These are phyloP conservation scores for Prototheca wickerhamii DNA, from an alignment of 163 green algal species.

Conservation along the genomic window DNA sequence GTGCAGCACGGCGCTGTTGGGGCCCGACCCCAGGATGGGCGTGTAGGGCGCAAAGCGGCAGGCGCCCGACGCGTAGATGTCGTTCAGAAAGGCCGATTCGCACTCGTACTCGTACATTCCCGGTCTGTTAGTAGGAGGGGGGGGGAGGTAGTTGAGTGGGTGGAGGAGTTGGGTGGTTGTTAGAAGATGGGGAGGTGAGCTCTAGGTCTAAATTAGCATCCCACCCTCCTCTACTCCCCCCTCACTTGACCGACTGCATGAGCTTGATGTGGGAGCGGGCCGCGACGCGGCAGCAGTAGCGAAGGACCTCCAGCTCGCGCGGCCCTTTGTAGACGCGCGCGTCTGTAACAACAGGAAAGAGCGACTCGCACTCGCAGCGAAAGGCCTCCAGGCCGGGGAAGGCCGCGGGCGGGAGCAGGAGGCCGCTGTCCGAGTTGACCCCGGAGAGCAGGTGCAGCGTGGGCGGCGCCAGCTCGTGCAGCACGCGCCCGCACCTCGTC, in stretches of 20 bases:
- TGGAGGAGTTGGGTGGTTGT: background rate
- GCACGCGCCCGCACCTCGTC: constrained; percentile 58
- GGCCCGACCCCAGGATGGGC: constrained; percentile 71
- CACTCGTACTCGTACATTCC: constrained; percentile 84
- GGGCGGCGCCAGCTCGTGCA: constrained; percentile 33
- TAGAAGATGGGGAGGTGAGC: background rate
- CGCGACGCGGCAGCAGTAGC: constrained; percentile 63
- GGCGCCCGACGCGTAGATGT: constrained; percentile 51
- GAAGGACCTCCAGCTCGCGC: constrained; percentile 66
- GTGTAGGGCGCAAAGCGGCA: constrained; percentile 63
- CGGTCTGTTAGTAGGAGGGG: constrained; percentile 25
- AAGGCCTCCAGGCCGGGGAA: constrained; percentile 44
- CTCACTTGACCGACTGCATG: constrained; percentile 43
- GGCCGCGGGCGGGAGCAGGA: constrained; percentile 5
- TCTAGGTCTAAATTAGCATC: background rate
- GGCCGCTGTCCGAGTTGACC: constrained; percentile 73
- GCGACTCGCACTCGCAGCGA: constrained; percentile 32
- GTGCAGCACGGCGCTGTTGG: constrained; percentile 76
- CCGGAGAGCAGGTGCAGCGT: constrained; percentile 63
- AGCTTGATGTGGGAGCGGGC: constrained; percentile 63
- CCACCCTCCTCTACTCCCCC: background rate
- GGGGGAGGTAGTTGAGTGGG: background rate
- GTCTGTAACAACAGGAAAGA: constrained; percentile 50
- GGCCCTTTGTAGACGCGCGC: constrained; percentile 32
- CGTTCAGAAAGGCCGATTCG: constrained; percentile 68